These are phyloP conservation scores for Spinellus fusiger DNA, from an alignment of 192 early-diverging fungal genomes.

Conservation along the genomic window DNA sequence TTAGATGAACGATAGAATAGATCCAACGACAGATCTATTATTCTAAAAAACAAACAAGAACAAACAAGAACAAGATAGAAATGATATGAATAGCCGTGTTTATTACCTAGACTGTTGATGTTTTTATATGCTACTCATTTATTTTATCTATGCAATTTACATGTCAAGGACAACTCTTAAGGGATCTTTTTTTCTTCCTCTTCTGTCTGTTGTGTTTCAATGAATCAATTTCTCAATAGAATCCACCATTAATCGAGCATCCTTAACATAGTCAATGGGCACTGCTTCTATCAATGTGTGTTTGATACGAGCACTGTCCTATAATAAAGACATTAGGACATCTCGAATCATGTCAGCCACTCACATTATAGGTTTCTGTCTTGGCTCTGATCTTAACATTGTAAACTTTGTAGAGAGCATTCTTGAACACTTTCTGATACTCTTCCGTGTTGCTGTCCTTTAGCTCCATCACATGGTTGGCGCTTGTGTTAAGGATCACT, in stretches of 20 bases:
- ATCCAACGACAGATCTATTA: too few species aligned
- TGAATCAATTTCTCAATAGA: conserved; percentile 23
- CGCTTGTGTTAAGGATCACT: conserved; percentile 60
- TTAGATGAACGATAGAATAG: too few species aligned
- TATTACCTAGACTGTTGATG: too few species aligned
- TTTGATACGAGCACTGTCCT: conserved; percentile 49
- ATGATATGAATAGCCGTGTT: too few species aligned
- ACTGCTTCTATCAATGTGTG: conserved; percentile 37
- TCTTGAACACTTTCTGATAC: conserved; percentile 39
- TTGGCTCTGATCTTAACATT: conserved; percentile 75
- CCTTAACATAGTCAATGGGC: conserved; percentile 57
- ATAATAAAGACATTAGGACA: conserved; percentile 6
- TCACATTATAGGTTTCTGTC: conserved; percentile 75
- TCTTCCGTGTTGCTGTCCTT: conserved; percentile 29
- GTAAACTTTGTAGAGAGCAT: conserved; percentile 63
- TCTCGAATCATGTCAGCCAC: conserved; percentile 1
- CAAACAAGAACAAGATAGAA: too few species aligned
- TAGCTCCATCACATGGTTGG: conserved; percentile 61
- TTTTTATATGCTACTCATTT: too few species aligned
- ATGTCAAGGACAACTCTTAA: neutral
- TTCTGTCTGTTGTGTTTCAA: neutral
- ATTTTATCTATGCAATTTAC: too few species aligned
- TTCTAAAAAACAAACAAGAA: too few species aligned
- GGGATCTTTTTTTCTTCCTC: neutral
- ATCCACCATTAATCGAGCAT: conserved; percentile 24